Conservation (phyloP, 441 rosid species). For the Biscutella laevigata region DNA sequence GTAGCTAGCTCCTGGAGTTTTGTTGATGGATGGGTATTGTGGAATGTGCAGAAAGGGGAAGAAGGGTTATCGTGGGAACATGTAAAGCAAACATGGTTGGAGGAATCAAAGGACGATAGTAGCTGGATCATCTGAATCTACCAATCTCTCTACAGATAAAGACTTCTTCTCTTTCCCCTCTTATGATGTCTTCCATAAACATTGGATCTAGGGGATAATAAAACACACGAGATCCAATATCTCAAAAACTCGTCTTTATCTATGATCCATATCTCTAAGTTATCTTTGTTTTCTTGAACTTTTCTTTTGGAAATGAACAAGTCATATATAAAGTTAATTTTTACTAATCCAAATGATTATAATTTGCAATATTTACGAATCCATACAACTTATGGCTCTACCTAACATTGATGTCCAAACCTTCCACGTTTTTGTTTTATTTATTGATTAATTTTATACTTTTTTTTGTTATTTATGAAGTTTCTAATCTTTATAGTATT, state of each 20-base stretch:
- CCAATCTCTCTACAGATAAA: neutral
- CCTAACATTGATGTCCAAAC: neutral
- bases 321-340: too few relatives aligned
- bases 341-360: neutral
- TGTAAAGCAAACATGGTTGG: constrained; percentile 63
- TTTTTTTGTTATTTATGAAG: neutral
- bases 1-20: neutral
- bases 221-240: constrained; percentile 5
- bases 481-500: constrained; percentile 11
- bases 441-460: too few relatives aligned
- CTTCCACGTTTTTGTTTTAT: constrained; percentile 3
- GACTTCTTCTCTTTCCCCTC: constrained; percentile 7
- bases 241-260: constrained; percentile 1
- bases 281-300: neutral
- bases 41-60: constrained; percentile 28
- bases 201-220: neutral
- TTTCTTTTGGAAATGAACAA: neutral
- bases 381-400: neutral
- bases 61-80: constrained; percentile 43
- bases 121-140: constrained; percentile 34
- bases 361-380: neutral
- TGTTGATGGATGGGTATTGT: neutral
- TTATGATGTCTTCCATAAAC: constrained; percentile 6
- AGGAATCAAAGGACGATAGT: constrained; percentile 40
- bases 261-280: neutral